A percentile compares a stretch with the other conserved stretches of the same genome.
phyloP scores from a whole-genome alignment of 805 yeast genomes.

The Zygotorulaspora danielsina region DNA sequence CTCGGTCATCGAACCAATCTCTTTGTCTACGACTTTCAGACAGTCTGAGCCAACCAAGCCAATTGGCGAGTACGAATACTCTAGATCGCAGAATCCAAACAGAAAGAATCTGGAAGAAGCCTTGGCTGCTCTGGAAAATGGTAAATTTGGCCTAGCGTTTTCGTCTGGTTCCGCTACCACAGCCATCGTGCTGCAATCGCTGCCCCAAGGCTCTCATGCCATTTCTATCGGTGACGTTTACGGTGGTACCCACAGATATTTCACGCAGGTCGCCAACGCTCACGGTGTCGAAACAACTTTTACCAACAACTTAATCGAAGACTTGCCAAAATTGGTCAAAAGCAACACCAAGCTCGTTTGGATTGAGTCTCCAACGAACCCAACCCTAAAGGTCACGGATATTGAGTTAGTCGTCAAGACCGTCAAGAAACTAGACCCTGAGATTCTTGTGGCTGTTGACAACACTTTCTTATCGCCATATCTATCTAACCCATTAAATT shows the following conservation, averaged over 20 bases:
- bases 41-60: constrained; percentile 76
- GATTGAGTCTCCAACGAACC: constrained; percentile 88
- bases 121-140: constrained; percentile 74
- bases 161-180: constrained; percentile 86
- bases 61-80: constrained; percentile 74
- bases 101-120: constrained; percentile 76
- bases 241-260: constrained; percentile 90
- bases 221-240: constrained; percentile 81
- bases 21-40: constrained; percentile 80
- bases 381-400: constrained; percentile 76
- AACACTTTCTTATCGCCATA: constrained; percentile 87
- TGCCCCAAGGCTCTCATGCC: constrained; percentile 69
- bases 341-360: constrained; percentile 72
- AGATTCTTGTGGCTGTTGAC: constrained; percentile 68
- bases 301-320: constrained; percentile 58
- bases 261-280: constrained; percentile 76
- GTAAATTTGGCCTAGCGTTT: constrained; percentile 69
- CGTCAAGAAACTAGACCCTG: constrained; percentile 49
- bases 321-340: constrained; percentile 51
- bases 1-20: constrained; percentile 81
- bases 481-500: constrained; percentile 74
- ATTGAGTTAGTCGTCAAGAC: constrained; percentile 56
- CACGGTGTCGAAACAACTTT: constrained; percentile 71
- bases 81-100: constrained; percentile 83
- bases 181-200: constrained; percentile 67